A percentile compares a stretch with the other conserved stretches of the same genome.
These are phyloP conservation scores for Rhizopus microsporus DNA, from an alignment of 371 early-diverging fungal genomes.

Conservation along the genomic window DNA sequence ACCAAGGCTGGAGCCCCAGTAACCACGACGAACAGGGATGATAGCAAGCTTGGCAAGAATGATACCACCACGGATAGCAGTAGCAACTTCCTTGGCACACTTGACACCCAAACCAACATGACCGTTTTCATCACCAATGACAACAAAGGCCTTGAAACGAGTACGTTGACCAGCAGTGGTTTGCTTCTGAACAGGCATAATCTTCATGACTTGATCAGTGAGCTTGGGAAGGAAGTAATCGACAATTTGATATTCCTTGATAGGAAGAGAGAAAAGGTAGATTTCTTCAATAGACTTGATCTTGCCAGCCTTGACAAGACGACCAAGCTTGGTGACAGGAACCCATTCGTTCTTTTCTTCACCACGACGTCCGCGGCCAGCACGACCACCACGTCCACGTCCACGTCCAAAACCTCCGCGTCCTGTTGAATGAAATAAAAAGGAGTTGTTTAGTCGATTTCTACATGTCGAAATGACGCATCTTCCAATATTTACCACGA, in stretches of 20 bases:
- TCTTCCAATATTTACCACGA: constrained; percentile 44
- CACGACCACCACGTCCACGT: constrained; percentile 67
- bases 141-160: constrained; percentile 99
- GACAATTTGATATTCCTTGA: constrained; percentile 99
- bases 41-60: constrained; percentile 98
- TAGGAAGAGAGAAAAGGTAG: constrained; percentile 96
- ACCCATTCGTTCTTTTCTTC: constrained; percentile 92
- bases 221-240: constrained; percentile 96
- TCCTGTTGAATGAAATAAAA: constrained; percentile 35
- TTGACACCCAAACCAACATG: constrained; percentile 99
- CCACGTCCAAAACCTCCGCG: constrained; percentile 88
- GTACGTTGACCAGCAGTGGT: constrained; percentile 99
- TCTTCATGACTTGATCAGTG: constrained; percentile 99
- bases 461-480: constrained; percentile 7
- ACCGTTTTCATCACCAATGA: constrained; percentile 97
- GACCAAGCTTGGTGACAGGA: constrained; percentile 70
- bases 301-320: constrained; percentile 94
- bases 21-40: constrained; percentile 99
- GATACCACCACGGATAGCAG: constrained; percentile 98
- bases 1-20: constrained; percentile 98
- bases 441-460: neutral
- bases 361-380: constrained; percentile 84
- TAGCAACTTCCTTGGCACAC: constrained; percentile 99
- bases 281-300: constrained; percentile 95
- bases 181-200: constrained; percentile 99